phyloP scores from a whole-genome alignment of 164 flowering plant genomes.

The Nelumbo lutea region DNA sequence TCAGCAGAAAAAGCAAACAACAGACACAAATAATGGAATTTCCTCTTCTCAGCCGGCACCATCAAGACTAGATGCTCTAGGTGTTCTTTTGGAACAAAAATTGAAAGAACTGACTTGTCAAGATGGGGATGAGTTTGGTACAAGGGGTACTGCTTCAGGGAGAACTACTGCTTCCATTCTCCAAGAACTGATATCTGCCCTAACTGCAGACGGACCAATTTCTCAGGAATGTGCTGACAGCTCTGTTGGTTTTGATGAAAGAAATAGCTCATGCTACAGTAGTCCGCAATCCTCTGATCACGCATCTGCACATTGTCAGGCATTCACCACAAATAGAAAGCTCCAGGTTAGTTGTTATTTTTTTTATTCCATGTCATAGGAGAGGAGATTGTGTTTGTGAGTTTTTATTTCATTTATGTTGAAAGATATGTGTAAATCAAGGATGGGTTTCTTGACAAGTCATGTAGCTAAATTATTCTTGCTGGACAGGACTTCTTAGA shows the following conservation, averaged over 20 bases:
- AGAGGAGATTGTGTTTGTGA: background rate
- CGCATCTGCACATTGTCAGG: constrained; percentile 6
- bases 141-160: constrained; percentile 24
- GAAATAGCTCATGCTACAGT: constrained; percentile 6
- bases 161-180: constrained; percentile 63
- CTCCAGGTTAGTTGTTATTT: constrained; percentile 30
- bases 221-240: constrained; percentile 23
- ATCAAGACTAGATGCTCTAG: constrained; percentile 53
- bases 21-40: constrained; percentile 20
- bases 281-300: constrained; percentile 10
- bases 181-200: constrained; percentile 70
- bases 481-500: no score
- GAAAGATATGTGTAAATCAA: no score
- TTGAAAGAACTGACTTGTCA: constrained; percentile 53
- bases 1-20: constrained; percentile 12
- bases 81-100: constrained; percentile 62
- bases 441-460: no score
- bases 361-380: background rate
- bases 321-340: constrained; percentile 11
- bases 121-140: constrained; percentile 41
- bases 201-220: constrained; percentile 32
- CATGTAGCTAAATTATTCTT: no score
- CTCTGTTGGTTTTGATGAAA: constrained; percentile 7
- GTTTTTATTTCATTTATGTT: no score
- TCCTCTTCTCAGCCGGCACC: constrained; percentile 16